These are phyloP conservation scores for Aspergillus saccharolyticus DNA, from an alignment of 495 filamentous ascomycete genomes.

Conservation along the genomic window DNA sequence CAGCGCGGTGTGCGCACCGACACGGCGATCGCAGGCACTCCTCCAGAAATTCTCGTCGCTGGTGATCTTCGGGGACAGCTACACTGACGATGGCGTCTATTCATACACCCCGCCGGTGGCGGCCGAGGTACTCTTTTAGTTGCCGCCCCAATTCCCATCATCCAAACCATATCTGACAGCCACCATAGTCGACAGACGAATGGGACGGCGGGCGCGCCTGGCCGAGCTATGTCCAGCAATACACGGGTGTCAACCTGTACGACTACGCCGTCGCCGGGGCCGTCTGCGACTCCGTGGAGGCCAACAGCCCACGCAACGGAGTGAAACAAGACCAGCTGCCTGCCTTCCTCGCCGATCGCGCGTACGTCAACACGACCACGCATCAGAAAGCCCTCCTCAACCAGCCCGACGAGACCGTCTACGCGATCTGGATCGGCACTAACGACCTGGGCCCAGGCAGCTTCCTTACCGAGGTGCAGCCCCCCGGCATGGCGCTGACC, in stretches of 20 bases:
- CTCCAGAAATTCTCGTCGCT: conserved; percentile 17
- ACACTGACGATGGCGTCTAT: conserved; percentile 55
- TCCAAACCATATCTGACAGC: no score
- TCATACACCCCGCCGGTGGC: conserved; percentile 33
- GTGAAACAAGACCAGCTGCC: conserved; percentile 34
- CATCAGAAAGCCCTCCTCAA: conserved; percentile 45
- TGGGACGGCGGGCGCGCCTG: conserved; percentile 54
- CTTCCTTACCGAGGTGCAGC: conserved; percentile 57
- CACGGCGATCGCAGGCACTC: neutral
- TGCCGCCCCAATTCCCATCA: neutral
- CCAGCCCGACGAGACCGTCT: conserved; percentile 53
- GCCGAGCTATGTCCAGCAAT: conserved; percentile 54
- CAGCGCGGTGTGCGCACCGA: neutral
- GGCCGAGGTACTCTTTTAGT: neutral
- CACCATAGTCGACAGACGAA: neutral
- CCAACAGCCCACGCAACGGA: conserved; percentile 57
- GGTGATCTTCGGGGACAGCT: conserved; percentile 65
- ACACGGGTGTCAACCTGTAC: conserved; percentile 52
- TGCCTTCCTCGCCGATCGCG: conserved; percentile 55
- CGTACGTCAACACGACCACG: conserved; percentile 32
- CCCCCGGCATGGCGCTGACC: conserved; percentile 48
- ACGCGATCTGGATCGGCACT: conserved; percentile 70
- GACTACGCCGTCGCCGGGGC: conserved; percentile 68
- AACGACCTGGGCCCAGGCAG: conserved; percentile 62
- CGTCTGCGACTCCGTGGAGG: conserved; percentile 53